Percentiles rank a stretch among this genome's conserved stretches.
Evolutionary conservation across 768 basidiomycete genomes (phyloP).

Genomic region (Auriculariales sp.): DNA sequence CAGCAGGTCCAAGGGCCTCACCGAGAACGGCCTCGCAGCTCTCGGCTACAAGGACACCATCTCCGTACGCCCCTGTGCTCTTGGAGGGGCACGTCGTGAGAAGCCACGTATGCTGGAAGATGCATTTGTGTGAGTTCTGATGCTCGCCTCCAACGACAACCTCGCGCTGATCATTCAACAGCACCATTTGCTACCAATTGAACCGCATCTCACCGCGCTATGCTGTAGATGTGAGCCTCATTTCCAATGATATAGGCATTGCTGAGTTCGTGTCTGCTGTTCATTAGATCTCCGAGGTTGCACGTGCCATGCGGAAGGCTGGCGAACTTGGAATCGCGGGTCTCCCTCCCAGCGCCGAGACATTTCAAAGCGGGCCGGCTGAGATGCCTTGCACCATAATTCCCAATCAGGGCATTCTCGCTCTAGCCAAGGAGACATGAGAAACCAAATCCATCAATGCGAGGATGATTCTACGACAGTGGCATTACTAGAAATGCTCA

Average conservation of each 20-base stretch:
- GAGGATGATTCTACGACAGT: neutral
- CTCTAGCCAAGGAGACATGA: constrained; percentile 22
- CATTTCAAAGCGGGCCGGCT: constrained; percentile 24
- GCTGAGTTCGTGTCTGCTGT: no score
- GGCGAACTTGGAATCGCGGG: constrained; percentile 37
- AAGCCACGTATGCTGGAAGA: constrained; percentile 27
- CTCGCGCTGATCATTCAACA: neutral
- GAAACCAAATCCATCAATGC: no score
- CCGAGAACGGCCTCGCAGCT: constrained; percentile 49
- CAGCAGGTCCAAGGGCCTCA: constrained; percentile 56
- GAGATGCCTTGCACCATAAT: constrained; percentile 38
- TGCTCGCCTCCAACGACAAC: no score
- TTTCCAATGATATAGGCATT: no score
- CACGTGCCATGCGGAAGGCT: constrained; percentile 36
- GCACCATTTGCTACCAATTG: neutral
- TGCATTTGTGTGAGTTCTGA: constrained; percentile 24
- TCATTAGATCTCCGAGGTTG: no score
- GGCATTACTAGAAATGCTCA: no score
- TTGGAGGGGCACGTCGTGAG: constrained; percentile 32
- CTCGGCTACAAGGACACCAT: constrained; percentile 61
- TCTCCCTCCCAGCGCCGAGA: constrained; percentile 29
- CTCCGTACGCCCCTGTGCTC: constrained; percentile 47
- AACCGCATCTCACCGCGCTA: no score
- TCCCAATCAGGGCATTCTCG: constrained; percentile 33
- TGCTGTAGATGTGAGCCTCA: no score